phyloP scores from a whole-genome alignment of 139 green algal genomes.

The Eudorina sp. region DNA sequence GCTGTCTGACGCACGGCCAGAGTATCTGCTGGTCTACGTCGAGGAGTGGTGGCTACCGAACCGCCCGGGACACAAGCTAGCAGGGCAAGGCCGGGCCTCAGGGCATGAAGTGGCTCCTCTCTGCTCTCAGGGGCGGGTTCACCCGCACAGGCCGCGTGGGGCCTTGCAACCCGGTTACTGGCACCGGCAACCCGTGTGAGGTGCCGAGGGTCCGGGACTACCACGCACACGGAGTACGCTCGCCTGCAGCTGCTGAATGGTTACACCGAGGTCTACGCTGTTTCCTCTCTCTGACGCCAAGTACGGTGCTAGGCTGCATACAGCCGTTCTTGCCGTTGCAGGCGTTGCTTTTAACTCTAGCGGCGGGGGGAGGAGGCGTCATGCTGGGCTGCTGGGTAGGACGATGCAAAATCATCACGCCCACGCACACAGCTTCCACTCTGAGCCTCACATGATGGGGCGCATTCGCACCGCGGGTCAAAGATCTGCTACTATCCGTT shows the following conservation, averaged over 20 bases:
- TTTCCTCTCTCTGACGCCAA: background rate
- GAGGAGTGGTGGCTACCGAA: conserved; percentile 1
- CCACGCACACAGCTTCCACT: too few species aligned
- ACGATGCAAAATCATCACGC: too few species aligned
- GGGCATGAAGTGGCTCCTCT: background rate
- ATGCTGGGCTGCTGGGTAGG: too few species aligned
- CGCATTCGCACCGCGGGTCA: too few species aligned
- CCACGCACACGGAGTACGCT: background rate
- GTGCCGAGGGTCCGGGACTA: background rate
- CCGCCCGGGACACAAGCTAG: background rate
- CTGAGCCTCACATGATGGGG: too few species aligned
- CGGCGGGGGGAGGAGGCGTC: too few species aligned
- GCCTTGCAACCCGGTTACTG: background rate
- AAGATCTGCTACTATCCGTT: too few species aligned
- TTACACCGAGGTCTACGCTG: background rate
- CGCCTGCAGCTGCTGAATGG: background rate
- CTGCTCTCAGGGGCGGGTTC: background rate
- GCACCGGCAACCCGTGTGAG: background rate
- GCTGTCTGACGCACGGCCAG: background rate
- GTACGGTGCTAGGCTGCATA: too few species aligned
- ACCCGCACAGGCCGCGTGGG: background rate
- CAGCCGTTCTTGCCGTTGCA: too few species aligned
- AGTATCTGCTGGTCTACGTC: background rate
- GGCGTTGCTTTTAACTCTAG: too few species aligned
- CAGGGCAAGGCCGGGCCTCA: background rate